These are phyloP conservation scores for Globisporangium takayamanum DNA, from an alignment of 352 stramenopile genomes.

Conservation along the genomic window DNA sequence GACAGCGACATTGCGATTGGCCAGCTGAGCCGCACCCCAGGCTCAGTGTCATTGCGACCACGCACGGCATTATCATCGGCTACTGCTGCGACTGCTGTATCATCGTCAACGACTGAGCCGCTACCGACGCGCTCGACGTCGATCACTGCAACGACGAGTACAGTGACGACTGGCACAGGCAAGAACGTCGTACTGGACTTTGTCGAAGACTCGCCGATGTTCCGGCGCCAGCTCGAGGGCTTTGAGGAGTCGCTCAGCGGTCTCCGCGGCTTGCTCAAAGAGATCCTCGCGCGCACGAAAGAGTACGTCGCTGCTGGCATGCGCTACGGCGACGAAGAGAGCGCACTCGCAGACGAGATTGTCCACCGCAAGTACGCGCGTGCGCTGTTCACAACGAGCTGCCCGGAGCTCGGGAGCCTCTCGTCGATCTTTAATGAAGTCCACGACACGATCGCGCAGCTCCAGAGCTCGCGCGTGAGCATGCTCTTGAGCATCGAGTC, in stretches of 20 bases:
- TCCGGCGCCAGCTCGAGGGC: constrained; percentile 66
- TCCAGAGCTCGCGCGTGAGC: constrained; percentile 78
- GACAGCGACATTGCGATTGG: background rate
- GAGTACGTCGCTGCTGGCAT: constrained; percentile 67
- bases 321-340: constrained; percentile 66
- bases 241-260: constrained; percentile 74
- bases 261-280: constrained; percentile 55
- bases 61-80: background rate
- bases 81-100: background rate
- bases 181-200: constrained; percentile 85
- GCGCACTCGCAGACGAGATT: constrained; percentile 60
- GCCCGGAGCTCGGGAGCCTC: constrained; percentile 54
- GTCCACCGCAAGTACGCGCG: constrained; percentile 71
- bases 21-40: too few species aligned
- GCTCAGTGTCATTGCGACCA: background rate
- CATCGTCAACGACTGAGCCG: background rate
- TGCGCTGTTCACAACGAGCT: constrained; percentile 84
- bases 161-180: constrained; percentile 30
- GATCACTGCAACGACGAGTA: constrained; percentile 15
- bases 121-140: constrained; percentile 3
- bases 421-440: constrained; percentile 79
- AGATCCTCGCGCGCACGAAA: constrained; percentile 64
- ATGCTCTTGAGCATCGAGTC: constrained; percentile 80
- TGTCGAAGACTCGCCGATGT: constrained; percentile 85
- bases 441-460: constrained; percentile 72